A percentile compares a stretch with the other conserved stretches of the same genome.
phyloP scores from a whole-genome alignment of 2,329 filamentous ascomycete genomes.

The Aspergillaceae sp. region DNA sequence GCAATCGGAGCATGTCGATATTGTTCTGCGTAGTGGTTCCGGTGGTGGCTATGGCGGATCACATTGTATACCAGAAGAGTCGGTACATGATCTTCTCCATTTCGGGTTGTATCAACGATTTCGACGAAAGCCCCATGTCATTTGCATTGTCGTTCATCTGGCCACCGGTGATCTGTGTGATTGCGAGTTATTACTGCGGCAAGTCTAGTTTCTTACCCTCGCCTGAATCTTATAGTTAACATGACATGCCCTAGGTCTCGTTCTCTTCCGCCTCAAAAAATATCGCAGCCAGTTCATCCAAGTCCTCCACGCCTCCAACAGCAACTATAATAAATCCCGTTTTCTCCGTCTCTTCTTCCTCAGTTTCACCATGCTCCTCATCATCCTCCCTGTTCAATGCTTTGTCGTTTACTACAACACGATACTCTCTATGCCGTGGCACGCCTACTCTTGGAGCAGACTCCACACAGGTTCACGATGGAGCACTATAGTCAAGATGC shows the following conservation, averaged over 20 bases:
- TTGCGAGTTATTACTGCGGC: slow-evolving; percentile 52
- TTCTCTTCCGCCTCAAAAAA: slow-evolving; percentile 51
- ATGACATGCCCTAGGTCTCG: slow-evolving; percentile 39
- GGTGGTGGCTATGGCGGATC: slow-evolving; percentile 45
- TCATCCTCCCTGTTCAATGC: slow-evolving; percentile 46
- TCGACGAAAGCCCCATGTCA: slow-evolving; percentile 50
- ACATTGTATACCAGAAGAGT: slow-evolving; percentile 51
- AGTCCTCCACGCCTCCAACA: slow-evolving; percentile 44
- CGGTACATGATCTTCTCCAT: slow-evolving; percentile 53
- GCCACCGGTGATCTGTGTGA: slow-evolving; percentile 46
- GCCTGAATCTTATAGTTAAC: background rate
- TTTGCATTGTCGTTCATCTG: slow-evolving; percentile 49
- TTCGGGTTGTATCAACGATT: slow-evolving; percentile 49
- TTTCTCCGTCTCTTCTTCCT: slow-evolving; percentile 48
- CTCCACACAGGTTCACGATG: slow-evolving; percentile 45
- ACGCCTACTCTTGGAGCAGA: slow-evolving; percentile 44
- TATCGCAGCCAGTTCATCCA: slow-evolving; percentile 52
- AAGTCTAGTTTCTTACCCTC: slow-evolving; percentile 21
- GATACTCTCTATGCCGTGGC: slow-evolving; percentile 23
- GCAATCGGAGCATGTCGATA: slow-evolving; percentile 43
- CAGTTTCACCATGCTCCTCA: slow-evolving; percentile 47
- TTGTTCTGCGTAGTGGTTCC: slow-evolving; percentile 51
- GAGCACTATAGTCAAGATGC: slow-evolving; percentile 41
- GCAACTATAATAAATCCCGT: slow-evolving; percentile 48
- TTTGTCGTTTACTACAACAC: slow-evolving; percentile 44